Evolutionary conservation across 306 rosid species (phyloP).

Genomic region (Vachellia pachyceras): DNA sequence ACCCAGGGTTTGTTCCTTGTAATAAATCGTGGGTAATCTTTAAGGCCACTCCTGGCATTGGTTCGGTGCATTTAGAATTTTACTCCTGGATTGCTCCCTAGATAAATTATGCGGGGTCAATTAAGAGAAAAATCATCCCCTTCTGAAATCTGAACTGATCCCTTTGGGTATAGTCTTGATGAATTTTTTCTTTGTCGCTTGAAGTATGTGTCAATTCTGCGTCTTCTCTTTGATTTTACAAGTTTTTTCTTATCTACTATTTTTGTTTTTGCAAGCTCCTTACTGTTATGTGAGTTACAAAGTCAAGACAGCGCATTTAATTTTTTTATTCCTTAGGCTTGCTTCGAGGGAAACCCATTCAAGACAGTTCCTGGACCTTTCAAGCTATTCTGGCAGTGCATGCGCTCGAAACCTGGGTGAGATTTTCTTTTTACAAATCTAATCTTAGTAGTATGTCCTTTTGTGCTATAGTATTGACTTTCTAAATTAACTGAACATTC

Average conservation of each 20-base stretch:
- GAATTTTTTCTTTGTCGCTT: not conserved
- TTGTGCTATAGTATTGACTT: not conserved
- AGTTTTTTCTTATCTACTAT: not conserved
- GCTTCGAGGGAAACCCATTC: conserved; percentile 96
- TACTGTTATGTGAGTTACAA: conserved; percentile 17
- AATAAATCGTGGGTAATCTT: not conserved
- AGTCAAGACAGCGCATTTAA: not conserved
- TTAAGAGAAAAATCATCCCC: not conserved
- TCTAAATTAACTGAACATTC: not conserved
- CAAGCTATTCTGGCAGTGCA: conserved; percentile 93
- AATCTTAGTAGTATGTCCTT: not conserved
- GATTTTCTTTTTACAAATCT: not conserved
- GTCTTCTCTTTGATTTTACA: conserved; percentile 5
- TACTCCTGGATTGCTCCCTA: not conserved
- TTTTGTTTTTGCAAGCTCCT: conserved; percentile 4
- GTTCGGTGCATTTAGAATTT: not conserved
- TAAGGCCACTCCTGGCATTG: not conserved
- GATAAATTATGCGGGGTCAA: not conserved
- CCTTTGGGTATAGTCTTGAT: not conserved
- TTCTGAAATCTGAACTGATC: not conserved
- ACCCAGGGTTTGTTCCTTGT: not conserved
- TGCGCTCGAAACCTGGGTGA: conserved; percentile 86
- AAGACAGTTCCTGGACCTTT: conserved; percentile 97
- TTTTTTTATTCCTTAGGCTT: conserved; percentile 62
- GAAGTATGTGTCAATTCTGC: conserved; percentile 17